These are phyloP conservation scores for Huiozyma naganishii DNA, from an alignment of 805 yeast genomes.

Conservation along the genomic window DNA sequence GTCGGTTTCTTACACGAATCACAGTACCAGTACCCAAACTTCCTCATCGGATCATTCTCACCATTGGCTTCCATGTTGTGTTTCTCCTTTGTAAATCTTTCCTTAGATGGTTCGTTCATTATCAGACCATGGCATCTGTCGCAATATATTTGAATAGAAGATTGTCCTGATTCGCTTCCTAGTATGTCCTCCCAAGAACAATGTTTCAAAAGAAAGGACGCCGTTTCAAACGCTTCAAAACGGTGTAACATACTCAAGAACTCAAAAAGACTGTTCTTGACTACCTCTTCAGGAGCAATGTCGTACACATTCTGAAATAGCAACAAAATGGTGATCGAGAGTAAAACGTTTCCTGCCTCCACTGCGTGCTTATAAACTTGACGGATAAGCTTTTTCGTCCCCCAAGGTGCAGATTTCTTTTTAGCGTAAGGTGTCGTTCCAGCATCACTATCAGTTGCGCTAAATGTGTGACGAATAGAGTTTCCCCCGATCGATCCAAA, in stretches of 20 bases:
- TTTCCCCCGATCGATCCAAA: background rate
- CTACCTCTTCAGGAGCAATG: constrained; percentile 17
- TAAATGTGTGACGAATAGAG: background rate
- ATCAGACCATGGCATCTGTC: constrained; percentile 49
- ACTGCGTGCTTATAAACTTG: constrained; percentile 25
- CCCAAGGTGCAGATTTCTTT: constrained; percentile 22
- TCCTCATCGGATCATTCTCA: constrained; percentile 23
- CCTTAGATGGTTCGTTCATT: constrained; percentile 46
- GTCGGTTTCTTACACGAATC: constrained; percentile 51
- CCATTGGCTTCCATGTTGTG: constrained; percentile 21
- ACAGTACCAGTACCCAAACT: constrained; percentile 79
- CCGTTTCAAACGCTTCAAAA: constrained; percentile 27
- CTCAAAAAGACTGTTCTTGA: constrained; percentile 22
- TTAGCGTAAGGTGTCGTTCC: background rate
- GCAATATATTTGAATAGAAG: constrained; percentile 48
- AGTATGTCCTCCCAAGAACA: constrained; percentile 26
- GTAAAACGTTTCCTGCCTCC: constrained; percentile 23
- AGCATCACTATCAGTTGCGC: background rate
- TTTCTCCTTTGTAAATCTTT: constrained; percentile 19
- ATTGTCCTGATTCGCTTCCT: constrained; percentile 17
- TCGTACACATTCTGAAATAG: constrained; percentile 24
- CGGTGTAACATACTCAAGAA: constrained; percentile 23
- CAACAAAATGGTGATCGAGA: constrained; percentile 20
- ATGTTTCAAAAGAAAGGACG: constrained; percentile 25
- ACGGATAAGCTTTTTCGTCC: constrained; percentile 17